Percentiles rank a stretch among this genome's conserved stretches.
These are phyloP conservation scores for Calendula officinalis DNA, from an alignment of 129 eudicot species.

Conservation along the genomic window DNA sequence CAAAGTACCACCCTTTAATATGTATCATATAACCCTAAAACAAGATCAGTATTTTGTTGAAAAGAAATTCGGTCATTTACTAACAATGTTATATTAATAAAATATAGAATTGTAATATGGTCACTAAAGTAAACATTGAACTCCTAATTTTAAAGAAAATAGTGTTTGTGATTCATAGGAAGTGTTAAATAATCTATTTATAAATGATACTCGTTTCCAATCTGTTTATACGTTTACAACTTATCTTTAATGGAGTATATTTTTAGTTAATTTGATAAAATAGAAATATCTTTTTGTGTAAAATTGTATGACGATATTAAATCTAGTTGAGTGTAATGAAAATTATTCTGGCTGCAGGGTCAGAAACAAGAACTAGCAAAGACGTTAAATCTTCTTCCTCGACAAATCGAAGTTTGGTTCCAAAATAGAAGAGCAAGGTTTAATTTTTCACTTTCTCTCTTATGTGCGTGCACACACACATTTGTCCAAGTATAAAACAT, in stretches of 20 bases:
- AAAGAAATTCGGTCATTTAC: too few relatives aligned
- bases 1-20: too few relatives aligned
- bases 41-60: too few relatives aligned
- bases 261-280: too few relatives aligned
- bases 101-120: too few relatives aligned
- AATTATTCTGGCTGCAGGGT: slow-evolving; percentile 35
- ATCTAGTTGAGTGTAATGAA: background rate
- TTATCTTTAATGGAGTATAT: too few relatives aligned
- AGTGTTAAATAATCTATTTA: background rate
- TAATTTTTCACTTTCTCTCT: background rate
- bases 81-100: too few relatives aligned
- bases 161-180: background rate
- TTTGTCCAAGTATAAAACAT: background rate
- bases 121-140: too few relatives aligned
- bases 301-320: background rate
- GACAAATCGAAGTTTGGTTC: slow-evolving; percentile 84
- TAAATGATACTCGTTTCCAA: background rate
- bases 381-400: slow-evolving; percentile 54
- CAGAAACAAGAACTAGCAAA: slow-evolving; percentile 58
- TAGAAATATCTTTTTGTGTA: too few relatives aligned
- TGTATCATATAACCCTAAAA: too few relatives aligned
- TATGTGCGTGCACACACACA: background rate
- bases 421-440: slow-evolving; percentile 75
- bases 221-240: background rate
- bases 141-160: background rate